Evolutionary conservation across 208 protist species (phyloP), one percentile per base, ranked within the genome.

Genomic region (Crithidia sp.): DNA sequence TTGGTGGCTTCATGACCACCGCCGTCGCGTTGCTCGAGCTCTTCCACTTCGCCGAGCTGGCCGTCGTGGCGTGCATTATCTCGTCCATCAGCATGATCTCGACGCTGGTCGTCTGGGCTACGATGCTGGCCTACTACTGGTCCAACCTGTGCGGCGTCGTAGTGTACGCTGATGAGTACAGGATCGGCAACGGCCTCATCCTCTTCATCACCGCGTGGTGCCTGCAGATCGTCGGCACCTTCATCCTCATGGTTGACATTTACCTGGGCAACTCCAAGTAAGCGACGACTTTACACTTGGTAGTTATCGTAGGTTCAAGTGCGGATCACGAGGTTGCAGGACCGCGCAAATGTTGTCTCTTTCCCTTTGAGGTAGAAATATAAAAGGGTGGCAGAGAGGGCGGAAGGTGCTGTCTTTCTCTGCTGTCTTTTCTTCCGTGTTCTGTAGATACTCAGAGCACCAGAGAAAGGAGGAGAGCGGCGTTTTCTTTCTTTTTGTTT

Each of bases 171-270:
- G 74, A 83, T 43, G 8, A 69, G 37, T 82, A 88, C 79, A 77
- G 69, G 70, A 75, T 85, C 36, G 83, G 83, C 54, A 74, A 71
- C 14, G 83, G 83, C 45, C 73, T 88, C 45, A 81, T 83, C 66
- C 79, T 88, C 36, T 88, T 81, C 77, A 85, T 88, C 76, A 81
- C 76, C 39, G 83, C 79, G 28, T 88, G 79, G 79, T 88, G 83
- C 76, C 60, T 81, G 55, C 76, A 88, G 74, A 81, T 85, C 50
- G 61, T 83, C 44, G 83, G 59, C 64, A 76, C 76, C 47, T 9
- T 65, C 52, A 55, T 56, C 55, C 76, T 88, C 62, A 73, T 85
- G 16, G 40, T 88, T 37, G 76, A 78, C 44, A 75, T 88, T 50
- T 62, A 58, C 52, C 50, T 71, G 12, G 79, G 79, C 56, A 75